Conservation (phyloP, 345 rosid genomes). For the Streptanthus diversifolius region DNA sequence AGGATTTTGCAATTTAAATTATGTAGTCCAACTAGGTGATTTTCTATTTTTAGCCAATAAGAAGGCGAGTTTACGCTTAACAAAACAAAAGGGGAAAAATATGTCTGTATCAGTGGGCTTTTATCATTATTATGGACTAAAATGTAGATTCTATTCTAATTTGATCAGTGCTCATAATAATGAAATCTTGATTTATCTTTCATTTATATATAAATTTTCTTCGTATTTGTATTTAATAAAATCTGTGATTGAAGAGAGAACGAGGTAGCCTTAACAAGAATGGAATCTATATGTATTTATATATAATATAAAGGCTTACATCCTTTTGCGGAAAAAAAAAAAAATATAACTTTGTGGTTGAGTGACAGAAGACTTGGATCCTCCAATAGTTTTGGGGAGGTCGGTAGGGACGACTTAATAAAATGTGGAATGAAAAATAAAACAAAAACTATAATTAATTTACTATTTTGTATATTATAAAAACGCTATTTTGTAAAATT, state of each 20-base stretch:
- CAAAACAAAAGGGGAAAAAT: constrained; percentile 8
- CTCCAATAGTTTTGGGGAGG: constrained; percentile 38
- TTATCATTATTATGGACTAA: constrained; percentile 8
- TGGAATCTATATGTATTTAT: constrained; percentile 1
- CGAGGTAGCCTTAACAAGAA: constrained; percentile 4
- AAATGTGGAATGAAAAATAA: background rate
- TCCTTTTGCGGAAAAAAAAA: background rate
- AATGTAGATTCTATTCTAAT: background rate
- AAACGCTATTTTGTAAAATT: constrained; percentile 13
- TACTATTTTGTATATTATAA: background rate
- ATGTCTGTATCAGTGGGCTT: constrained; percentile 5
- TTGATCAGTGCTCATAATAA: background rate
- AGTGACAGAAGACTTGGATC: constrained; percentile 31
- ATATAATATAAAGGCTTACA: background rate
- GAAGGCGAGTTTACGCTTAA: background rate
- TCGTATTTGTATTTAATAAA: background rate
- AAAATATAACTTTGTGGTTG: constrained; percentile 26
- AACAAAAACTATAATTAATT: background rate
- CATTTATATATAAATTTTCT: background rate
- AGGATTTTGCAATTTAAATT: background rate
- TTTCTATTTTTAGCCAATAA: constrained; percentile 34
- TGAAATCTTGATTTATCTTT: constrained; percentile 5
- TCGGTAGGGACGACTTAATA: constrained; percentile 31
- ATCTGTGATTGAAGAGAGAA: constrained; percentile 3
- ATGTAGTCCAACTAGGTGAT: constrained; percentile 25